These are phyloP conservation scores for Hibiscus tridactylites DNA, from an alignment of 345 rosid genomes.

Conservation along the genomic window DNA sequence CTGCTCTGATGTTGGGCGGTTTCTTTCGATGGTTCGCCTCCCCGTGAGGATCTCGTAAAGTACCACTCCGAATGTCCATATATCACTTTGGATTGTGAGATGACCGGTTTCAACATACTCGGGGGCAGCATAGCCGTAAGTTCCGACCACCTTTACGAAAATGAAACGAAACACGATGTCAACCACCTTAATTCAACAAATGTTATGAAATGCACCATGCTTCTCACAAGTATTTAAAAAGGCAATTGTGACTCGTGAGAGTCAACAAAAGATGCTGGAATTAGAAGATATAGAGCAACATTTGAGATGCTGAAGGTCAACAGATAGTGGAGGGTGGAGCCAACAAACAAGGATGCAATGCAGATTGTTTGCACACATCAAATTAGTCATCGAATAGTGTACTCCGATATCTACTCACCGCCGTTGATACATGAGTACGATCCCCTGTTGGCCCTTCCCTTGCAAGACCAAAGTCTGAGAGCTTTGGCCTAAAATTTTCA, in stretches of 20 bases:
- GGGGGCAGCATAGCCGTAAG: slow-evolving; percentile 89
- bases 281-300: background rate
- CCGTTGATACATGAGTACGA: slow-evolving; percentile 73
- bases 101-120: slow-evolving; percentile 89
- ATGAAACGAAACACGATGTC: background rate
- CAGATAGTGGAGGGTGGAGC: background rate
- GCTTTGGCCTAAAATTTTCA: slow-evolving; percentile 47
- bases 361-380: background rate
- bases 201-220: background rate
- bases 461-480: slow-evolving; percentile 95
- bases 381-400: background rate
- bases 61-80: slow-evolving; percentile 90
- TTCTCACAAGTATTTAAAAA: background rate
- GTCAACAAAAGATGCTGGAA: background rate
- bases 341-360: slow-evolving; percentile 3
- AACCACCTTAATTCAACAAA: background rate
- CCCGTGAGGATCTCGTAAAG: slow-evolving; percentile 90
- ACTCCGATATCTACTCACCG: slow-evolving; percentile 34
- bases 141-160: slow-evolving; percentile 61
- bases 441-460: slow-evolving; percentile 89
- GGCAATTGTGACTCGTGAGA: background rate
- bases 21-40: slow-evolving; percentile 64
- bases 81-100: slow-evolving; percentile 59
- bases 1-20: slow-evolving; percentile 50
- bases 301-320: background rate